Percentiles rank a stretch among this genome's conserved stretches.
These are phyloP conservation scores for Candida ascalaphidarum DNA, from an alignment of 805 yeast species.

Conservation along the genomic window DNA sequence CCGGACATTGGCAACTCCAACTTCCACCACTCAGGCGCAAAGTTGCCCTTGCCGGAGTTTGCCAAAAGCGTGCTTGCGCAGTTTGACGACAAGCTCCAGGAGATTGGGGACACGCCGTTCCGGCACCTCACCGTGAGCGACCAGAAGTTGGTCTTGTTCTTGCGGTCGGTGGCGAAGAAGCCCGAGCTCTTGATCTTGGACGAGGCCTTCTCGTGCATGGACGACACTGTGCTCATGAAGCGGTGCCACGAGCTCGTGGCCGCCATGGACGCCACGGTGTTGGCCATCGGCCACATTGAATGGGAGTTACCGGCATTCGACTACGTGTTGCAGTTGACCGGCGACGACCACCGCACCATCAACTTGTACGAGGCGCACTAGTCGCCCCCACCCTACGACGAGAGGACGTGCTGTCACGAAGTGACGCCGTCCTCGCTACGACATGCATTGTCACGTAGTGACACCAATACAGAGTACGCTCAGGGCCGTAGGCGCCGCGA, in stretches of 20 bases:
- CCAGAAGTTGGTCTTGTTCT: conserved; percentile 70
- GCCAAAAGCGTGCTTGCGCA: conserved; percentile 11
- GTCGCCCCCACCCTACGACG: neutral
- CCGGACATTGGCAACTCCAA: conserved; percentile 48
- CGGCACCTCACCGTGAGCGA: conserved; percentile 53
- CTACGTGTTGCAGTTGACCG: conserved; percentile 21
- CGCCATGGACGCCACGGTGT: conserved; percentile 45
- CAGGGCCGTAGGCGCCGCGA: neutral
- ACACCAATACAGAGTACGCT: neutral
- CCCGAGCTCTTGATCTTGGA: conserved; percentile 79
- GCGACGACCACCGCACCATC: conserved; percentile 18
- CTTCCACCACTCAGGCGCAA: conserved; percentile 38
- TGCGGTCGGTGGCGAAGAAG: conserved; percentile 68
- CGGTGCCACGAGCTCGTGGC: conserved; percentile 24
- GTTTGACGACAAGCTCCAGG: conserved; percentile 22
- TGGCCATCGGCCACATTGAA: conserved; percentile 76
- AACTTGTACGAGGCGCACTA: conserved; percentile 10
- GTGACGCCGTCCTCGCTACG: neutral
- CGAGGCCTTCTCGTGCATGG: conserved; percentile 92
- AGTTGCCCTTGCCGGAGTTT: conserved; percentile 4
- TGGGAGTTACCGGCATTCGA: conserved; percentile 75
- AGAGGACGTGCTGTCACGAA: neutral
- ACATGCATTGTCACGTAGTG: neutral
- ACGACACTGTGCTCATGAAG: conserved; percentile 35
- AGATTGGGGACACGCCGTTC: conserved; percentile 34